Evolutionary conservation across 1,284 basidiomycete species (phyloP), one percentile per base, ranked within the genome.

Genomic region (Naganishia liquefaciens): DNA sequence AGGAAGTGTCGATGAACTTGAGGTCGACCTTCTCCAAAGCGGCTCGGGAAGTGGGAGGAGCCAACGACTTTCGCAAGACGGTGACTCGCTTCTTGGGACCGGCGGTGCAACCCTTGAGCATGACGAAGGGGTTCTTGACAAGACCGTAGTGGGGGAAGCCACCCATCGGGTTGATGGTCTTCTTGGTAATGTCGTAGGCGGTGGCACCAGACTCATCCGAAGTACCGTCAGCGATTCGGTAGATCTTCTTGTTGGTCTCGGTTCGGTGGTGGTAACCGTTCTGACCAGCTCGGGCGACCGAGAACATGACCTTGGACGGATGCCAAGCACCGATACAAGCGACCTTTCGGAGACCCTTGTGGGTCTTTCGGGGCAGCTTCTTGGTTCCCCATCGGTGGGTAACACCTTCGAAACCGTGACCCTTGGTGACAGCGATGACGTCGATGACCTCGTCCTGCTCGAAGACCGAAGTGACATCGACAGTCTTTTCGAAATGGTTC

Each of bases 311-410:
- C 82, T 93, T 95, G 71, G 91, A 90, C 77, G 93, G 93, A 86
- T 96, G 93, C 93, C 93, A 96, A 78, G 93, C 93, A 85, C 95
- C 95, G 76, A 99, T 98, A 89, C 96, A 99, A 79, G 95, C 95
- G 73, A 97, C 93, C 69, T 98, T 97, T 81, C 94, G 91, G 75
- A 97, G 90, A 91, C 95, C 95, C 82, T 95, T 95, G 88, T 99
- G 95, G 66, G 95, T 98, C 86, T 99, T 98, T 63, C 95, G 86
- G 67, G 95, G 95, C 68, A 99, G 86, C 84, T 94, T 95, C 88
- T 93, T 98, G 80, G 91, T 94, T 73, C 96, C 96, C 96, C 96
- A 99, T 81, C 96, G 88, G 82, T 93, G 90, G 71, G 94, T 99
- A 68, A 98, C 95, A 88, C 96, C 96, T 85, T 98, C 94, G 82